Percentiles rank a stretch among this genome's conserved stretches.
phyloP scores from a whole-genome alignment of 495 filamentous ascomycete species.

The Lophium mytilinum region DNA sequence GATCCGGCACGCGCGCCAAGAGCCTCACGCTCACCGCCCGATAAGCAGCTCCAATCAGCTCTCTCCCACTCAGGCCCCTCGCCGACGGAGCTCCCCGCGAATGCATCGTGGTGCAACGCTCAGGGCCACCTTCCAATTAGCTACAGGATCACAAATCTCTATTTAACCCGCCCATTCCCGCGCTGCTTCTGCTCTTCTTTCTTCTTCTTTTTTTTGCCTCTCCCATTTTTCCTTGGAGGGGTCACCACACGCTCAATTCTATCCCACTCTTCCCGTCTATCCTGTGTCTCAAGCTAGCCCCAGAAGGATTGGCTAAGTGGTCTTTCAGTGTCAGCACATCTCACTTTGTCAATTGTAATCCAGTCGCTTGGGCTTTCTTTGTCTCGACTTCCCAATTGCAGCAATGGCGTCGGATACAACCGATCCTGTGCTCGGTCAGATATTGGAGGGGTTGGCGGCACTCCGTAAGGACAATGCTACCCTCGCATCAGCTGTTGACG shows the following conservation, averaged over 20 bases:
- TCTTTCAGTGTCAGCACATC: not conserved
- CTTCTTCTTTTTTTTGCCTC: not conserved
- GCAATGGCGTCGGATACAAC: constrained; percentile 17
- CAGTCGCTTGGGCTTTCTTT: constrained; percentile 4
- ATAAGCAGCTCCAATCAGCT: no score
- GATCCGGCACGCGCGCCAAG: no score
- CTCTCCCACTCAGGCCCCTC: no score
- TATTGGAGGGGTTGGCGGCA: constrained; percentile 43
- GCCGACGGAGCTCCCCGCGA: no score
- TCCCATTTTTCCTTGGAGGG: no score
- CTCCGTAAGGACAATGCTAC: constrained; percentile 51
- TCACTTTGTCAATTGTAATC: not conserved
- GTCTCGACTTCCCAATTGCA: not conserved
- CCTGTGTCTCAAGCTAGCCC: not conserved
- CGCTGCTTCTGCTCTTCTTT: not conserved
- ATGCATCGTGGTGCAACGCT: no score
- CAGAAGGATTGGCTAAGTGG: no score
- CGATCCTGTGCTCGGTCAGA: constrained; percentile 39
- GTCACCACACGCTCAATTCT: no score
- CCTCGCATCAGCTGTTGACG: constrained; percentile 54
- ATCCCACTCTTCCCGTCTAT: no score
- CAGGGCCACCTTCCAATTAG: no score
- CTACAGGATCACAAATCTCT: not conserved
- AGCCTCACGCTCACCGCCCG: no score
- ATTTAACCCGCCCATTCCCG: not conserved